Evolutionary conservation across 495 filamentous ascomycete species (phyloP).

Genomic region (Chaetomium tenue): DNA sequence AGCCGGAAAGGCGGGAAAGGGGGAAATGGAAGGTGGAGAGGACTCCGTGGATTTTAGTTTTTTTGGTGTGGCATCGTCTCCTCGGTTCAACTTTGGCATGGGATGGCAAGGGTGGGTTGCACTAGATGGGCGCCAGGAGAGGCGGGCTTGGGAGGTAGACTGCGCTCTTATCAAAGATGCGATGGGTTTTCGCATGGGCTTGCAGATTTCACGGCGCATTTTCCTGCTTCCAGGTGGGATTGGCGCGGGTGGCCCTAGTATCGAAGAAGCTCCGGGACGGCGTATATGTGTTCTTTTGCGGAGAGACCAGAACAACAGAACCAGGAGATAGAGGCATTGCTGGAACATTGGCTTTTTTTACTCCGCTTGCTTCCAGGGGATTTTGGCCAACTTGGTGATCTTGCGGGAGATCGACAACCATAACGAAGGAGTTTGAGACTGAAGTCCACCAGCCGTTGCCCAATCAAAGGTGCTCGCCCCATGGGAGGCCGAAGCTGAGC

Average conservation of each 20-base stretch:
- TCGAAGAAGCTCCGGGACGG: not conserved
- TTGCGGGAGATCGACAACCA: slow-evolving; percentile 5
- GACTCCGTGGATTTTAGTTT: not conserved
- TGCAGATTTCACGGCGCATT: not conserved
- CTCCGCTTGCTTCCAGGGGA: not conserved
- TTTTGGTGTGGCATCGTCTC: not conserved
- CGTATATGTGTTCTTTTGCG: slow-evolving; percentile 8
- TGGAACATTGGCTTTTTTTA: not conserved
- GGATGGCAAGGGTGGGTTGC: not conserved
- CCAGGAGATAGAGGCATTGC: slow-evolving; percentile 1
- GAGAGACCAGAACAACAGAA: too few relatives aligned
- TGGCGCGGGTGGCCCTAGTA: not conserved
- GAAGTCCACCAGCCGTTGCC: not conserved
- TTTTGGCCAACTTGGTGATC: not conserved
- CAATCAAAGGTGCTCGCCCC: not conserved
- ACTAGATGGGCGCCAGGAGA: slow-evolving; percentile 14
- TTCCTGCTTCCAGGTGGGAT: not conserved
- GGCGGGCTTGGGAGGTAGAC: slow-evolving; percentile 1
- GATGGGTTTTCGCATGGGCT: not conserved
- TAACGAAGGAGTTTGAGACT: not conserved
- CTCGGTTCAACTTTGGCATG: not conserved
- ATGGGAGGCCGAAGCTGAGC: not conserved
- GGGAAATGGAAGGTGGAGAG: not conserved
- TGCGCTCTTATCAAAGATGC: not conserved
- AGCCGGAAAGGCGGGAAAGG: slow-evolving; percentile 34